phyloP scores from a whole-genome alignment of 495 filamentous ascomycete species.

The Hyaloscypha variabilis region DNA sequence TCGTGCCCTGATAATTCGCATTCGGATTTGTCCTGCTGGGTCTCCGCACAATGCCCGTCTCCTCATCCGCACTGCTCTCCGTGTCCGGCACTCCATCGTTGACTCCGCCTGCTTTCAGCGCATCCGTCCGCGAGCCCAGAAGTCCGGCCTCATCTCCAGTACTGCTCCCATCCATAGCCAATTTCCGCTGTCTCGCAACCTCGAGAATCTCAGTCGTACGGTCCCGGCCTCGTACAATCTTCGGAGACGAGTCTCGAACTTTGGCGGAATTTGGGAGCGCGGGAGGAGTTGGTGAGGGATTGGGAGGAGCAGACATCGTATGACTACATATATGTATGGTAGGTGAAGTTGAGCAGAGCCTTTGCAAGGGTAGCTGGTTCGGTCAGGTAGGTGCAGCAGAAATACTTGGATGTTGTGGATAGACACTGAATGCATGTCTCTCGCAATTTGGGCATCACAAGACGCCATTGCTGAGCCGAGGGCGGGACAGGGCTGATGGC shows the following conservation, averaged over 20 bases:
- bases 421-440: not conserved
- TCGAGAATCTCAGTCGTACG: conserved; percentile 26
- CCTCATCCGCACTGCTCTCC: conserved; percentile 33
- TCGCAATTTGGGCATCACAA: conserved; percentile 29
- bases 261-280: conserved; percentile 4
- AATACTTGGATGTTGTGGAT: not conserved
- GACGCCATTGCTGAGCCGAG: conserved; percentile 20
- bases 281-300: not conserved
- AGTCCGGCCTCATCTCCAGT: not conserved
- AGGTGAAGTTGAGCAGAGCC: not conserved
- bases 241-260: conserved; percentile 4
- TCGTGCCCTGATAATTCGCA: conserved; percentile 27
- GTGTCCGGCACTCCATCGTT: conserved; percentile 1
- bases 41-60: conserved; percentile 24
- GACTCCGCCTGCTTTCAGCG: not conserved
- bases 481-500: not conserved
- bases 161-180: conserved; percentile 9
- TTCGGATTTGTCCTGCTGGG: conserved; percentile 9
- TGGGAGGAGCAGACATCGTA: not conserved
- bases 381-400: not conserved
- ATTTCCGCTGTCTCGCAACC: conserved; percentile 17
- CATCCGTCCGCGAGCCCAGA: not conserved
- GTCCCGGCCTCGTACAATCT: conserved; percentile 6
- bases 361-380: not conserved
- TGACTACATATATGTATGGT: not conserved